Evolutionary conservation across 208 protist genomes (phyloP).

Genomic region (Crithidia sp.): DNA sequence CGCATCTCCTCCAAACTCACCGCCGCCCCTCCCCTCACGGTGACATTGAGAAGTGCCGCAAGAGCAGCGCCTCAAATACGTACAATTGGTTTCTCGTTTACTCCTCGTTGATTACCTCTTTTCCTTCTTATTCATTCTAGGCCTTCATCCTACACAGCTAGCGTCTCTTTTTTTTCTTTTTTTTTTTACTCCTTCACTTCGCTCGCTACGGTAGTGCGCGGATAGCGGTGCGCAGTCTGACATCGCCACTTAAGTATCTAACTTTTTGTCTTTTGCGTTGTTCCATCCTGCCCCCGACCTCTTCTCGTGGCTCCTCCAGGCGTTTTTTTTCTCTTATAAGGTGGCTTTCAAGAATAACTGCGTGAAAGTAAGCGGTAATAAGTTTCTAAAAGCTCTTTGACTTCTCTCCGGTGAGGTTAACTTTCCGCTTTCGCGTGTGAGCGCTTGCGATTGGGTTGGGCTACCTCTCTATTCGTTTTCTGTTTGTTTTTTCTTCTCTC

Average conservation of each 20-base stretch:
- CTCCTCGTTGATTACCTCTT: background rate
- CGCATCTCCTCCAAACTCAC: no score
- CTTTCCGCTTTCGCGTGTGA: background rate
- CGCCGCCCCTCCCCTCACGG: no score
- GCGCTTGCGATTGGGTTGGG: background rate
- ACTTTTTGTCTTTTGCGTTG: background rate
- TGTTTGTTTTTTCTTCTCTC: conserved; percentile 1
- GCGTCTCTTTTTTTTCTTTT: background rate
- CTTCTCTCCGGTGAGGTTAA: background rate
- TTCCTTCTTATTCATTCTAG: background rate
- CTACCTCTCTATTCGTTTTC: background rate
- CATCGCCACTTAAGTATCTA: background rate
- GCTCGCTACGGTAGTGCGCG: no score
- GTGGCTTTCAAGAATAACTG: no score
- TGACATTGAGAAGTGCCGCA: no score
- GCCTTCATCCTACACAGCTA: background rate
- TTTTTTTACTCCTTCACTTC: background rate
- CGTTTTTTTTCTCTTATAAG: no score
- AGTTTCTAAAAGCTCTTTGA: no score
- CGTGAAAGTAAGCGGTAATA: no score
- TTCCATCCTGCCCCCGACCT: no score
- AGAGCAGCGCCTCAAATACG: no score
- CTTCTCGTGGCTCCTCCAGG: no score
- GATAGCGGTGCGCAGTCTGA: background rate
- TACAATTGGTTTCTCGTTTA: background rate